A percentile compares a stretch with the other conserved stretches of the same genome.
phyloP scores from a whole-genome alignment of 306 rosid species.

The Arachis stenosperma region DNA sequence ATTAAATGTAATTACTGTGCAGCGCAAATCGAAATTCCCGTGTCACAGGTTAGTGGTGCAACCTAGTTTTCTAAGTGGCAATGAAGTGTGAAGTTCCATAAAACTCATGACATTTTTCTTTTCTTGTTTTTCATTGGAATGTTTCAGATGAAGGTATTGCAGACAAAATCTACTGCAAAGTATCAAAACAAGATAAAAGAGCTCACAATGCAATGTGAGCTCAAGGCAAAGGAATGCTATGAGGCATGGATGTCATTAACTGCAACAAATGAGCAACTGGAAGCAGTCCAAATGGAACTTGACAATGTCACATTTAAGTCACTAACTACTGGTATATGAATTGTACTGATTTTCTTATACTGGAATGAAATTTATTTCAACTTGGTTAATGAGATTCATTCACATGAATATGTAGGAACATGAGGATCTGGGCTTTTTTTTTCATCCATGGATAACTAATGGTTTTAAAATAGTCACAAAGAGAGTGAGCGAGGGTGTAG shows the following conservation, averaged over 20 bases:
- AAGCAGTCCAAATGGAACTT: constrained; percentile 70
- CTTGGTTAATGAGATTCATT: constrained; percentile 8
- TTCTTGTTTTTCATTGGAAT: constrained; percentile 36
- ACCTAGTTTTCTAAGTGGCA: constrained; percentile 32
- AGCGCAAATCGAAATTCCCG: constrained; percentile 66
- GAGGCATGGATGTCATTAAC: constrained; percentile 94
- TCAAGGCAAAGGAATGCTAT: constrained; percentile 79
- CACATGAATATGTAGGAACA: constrained; percentile 16
- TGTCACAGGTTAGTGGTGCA: constrained; percentile 66
- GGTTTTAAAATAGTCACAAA: constrained; percentile 12
- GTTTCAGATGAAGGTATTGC: constrained; percentile 70
- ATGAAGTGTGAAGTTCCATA: constrained; percentile 32
- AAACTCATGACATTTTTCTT: constrained; percentile 40
- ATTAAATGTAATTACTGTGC: constrained; percentile 65
- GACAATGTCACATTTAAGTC: constrained; percentile 73
- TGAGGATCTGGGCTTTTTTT: constrained; percentile 4
- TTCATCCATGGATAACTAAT: constrained; percentile 20
- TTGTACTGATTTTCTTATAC: constrained; percentile 6
- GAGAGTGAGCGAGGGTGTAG: too few relatives aligned
- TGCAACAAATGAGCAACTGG: constrained; percentile 68
- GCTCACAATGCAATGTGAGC: constrained; percentile 65
- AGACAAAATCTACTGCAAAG: constrained; percentile 64
- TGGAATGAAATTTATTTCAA: not conserved
- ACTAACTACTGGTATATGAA: constrained; percentile 61
- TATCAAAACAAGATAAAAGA: constrained; percentile 76